phyloP scores from a whole-genome alignment of 345 rosid genomes.

The Limnanthes douglasii region DNA sequence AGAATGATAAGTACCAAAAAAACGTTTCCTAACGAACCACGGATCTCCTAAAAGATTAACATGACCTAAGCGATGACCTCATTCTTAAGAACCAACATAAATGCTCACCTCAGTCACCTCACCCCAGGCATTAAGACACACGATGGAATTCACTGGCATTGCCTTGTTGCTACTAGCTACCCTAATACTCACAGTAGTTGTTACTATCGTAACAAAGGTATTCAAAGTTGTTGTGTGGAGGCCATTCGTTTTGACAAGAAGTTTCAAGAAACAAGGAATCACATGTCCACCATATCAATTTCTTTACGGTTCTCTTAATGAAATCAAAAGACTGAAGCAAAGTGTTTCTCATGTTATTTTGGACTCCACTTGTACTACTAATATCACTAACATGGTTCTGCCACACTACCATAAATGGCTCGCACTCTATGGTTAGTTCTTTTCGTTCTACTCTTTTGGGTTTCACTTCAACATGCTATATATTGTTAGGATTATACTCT shows the following conservation, averaged over 20 bases:
- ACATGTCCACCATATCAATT: constrained; percentile 11
- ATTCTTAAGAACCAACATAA: too few relatives aligned
- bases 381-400: constrained; percentile 8
- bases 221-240: constrained; percentile 12
- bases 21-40: too few relatives aligned
- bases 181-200: too few relatives aligned
- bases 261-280: constrained; percentile 14
- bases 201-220: too few relatives aligned
- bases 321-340: constrained; percentile 13
- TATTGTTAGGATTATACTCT: too few relatives aligned
- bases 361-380: constrained; percentile 8
- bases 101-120: too few relatives aligned
- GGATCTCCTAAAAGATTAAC: too few relatives aligned
- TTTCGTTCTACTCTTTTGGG: background rate
- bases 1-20: too few relatives aligned
- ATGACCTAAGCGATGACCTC: too few relatives aligned
- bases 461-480: background rate
- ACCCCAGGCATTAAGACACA: too few relatives aligned
- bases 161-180: too few relatives aligned
- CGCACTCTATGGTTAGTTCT: constrained; percentile 11
- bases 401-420: constrained; percentile 12
- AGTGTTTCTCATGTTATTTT: constrained; percentile 7
- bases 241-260: constrained; percentile 7
- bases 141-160: too few relatives aligned
- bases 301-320: constrained; percentile 8